These are phyloP conservation scores for Periglandula ipomoeae DNA, from an alignment of 2,329 filamentous ascomycete species.

Conservation along the genomic window DNA sequence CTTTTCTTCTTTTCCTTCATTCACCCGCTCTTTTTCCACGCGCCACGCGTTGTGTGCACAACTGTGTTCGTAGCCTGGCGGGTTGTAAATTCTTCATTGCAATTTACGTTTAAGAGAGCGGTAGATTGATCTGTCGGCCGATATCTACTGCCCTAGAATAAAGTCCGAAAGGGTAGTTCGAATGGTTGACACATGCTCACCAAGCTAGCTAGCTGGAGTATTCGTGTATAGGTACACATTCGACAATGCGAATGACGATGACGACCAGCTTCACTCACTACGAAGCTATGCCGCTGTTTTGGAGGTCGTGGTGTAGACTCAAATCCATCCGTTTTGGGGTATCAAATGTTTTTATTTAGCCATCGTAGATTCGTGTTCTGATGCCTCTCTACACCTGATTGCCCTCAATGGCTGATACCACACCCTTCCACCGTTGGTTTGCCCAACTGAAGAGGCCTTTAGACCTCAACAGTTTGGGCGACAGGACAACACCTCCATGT, in stretches of 20 bases:
- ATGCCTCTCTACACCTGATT: slow-evolving; percentile 1
- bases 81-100: slow-evolving; percentile 22
- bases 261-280: background rate
- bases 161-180: slow-evolving; percentile 73
- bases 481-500: slow-evolving; percentile 65
- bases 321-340: background rate
- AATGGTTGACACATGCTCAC: slow-evolving; percentile 62
- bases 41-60: slow-evolving; percentile 19
- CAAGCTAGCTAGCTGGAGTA: background rate
- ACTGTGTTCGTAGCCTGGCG: slow-evolving; percentile 43
- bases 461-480: slow-evolving; percentile 56
- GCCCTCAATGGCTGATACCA: slow-evolving; percentile 22
- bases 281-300: background rate
- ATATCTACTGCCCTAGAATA: slow-evolving; percentile 85
- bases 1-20: slow-evolving; percentile 13
- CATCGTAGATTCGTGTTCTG: no score
- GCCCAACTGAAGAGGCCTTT: slow-evolving; percentile 38
- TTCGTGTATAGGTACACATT: background rate
- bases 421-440: slow-evolving; percentile 25
- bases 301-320: background rate
- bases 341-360: no score
- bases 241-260: background rate
- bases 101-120: slow-evolving; percentile 38
- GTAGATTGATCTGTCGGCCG: slow-evolving; percentile 58
- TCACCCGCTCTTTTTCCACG: slow-evolving; percentile 20